Evolutionary conservation across 2,329 filamentous ascomycete species (phyloP).

Genomic region (Coniochaeta sp.): DNA sequence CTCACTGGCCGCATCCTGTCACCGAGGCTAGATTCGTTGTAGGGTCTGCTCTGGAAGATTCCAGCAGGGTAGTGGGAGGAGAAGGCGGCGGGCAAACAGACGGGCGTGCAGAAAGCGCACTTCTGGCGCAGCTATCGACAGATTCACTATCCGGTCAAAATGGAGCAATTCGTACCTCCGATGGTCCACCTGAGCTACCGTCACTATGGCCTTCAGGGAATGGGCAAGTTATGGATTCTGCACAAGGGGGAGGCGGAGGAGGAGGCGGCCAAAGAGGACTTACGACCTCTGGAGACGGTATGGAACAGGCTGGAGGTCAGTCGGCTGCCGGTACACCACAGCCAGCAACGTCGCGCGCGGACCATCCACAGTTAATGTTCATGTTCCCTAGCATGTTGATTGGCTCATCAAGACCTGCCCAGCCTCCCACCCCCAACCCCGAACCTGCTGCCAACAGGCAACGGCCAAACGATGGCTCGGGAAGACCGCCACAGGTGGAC

Average conservation of each 20-base stretch:
- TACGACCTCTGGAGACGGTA: neutral
- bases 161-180: neutral
- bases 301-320: neutral
- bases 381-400: neutral
- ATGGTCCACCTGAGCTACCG: neutral
- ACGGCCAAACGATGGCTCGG: constrained; percentile 11
- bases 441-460: constrained; percentile 10
- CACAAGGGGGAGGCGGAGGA: neutral
- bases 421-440: neutral
- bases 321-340: neutral
- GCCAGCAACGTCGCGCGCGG: neutral
- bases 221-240: neutral
- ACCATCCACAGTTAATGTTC: neutral
- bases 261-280: neutral
- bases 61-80: neutral
- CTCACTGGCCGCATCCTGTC: constrained; percentile 9
- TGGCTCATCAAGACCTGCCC: neutral
- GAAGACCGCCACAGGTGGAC: neutral
- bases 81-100: neutral
- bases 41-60: neutral
- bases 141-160: neutral
- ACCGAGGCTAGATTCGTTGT: constrained; percentile 20
- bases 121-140: neutral
- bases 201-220: neutral
- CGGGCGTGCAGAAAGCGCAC: neutral